Conservation (phyloP, 345 rosid genomes). For the Citrus cavaleriei region DNA sequence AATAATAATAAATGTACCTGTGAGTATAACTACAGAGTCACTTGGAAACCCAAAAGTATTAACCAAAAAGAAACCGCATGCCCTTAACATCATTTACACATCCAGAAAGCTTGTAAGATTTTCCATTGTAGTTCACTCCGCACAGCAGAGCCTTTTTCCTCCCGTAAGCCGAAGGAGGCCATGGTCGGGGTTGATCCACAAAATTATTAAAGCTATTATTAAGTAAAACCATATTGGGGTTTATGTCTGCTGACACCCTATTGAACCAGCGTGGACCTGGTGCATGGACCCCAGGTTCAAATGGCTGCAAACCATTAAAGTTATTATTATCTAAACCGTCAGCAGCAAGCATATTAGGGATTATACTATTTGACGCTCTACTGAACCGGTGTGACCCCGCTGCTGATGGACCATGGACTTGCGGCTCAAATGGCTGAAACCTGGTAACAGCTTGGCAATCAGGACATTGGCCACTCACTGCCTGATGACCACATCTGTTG, state of each 20-base stretch:
- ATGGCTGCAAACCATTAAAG: too few relatives aligned
- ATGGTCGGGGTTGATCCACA: background rate
- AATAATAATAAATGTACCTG: constrained; percentile 12
- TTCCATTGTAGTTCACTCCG: constrained; percentile 46
- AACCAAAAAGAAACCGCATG: constrained; percentile 40
- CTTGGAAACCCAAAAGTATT: constrained; percentile 41
- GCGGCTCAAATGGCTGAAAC: constrained; percentile 8
- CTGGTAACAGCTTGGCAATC: constrained; percentile 38
- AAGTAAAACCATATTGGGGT: too few relatives aligned
- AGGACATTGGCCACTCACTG: constrained; percentile 35
- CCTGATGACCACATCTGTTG: constrained; percentile 39
- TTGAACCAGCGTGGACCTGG: too few relatives aligned
- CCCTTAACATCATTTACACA: constrained; percentile 46
- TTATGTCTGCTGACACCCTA: too few relatives aligned
- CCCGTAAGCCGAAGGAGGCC: constrained; percentile 19
- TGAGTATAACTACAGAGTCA: constrained; percentile 35
- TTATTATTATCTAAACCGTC: background rate
- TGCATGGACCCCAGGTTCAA: too few relatives aligned
- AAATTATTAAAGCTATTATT: background rate
- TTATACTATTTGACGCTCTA: background rate
- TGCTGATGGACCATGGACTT: too few relatives aligned
- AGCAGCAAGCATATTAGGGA: background rate
- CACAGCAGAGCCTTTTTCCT: constrained; percentile 55
- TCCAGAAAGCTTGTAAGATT: constrained; percentile 40
- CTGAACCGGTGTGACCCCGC: background rate